These are phyloP conservation scores for Anacardium occidentale DNA, from an alignment of 345 rosid species.

Conservation along the genomic window DNA sequence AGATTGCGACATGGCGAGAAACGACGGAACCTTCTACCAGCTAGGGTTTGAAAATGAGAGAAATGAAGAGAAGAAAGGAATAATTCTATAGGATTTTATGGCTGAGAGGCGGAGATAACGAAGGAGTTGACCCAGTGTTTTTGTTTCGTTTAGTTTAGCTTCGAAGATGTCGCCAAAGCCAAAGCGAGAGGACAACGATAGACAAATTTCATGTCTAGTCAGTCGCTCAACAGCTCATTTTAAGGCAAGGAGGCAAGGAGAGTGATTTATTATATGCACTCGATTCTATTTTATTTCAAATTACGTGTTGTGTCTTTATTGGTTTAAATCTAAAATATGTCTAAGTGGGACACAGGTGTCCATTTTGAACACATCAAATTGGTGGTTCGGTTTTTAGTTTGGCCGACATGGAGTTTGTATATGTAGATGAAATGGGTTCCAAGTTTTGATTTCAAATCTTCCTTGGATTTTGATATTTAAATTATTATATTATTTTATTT, in stretches of 20 bases:
- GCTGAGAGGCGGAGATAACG: conserved; percentile 41
- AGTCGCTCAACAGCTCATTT: not conserved
- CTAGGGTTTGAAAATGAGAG: not conserved
- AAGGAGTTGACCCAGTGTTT: conserved; percentile 16
- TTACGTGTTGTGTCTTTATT: conserved; percentile 7
- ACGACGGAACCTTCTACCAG: not conserved
- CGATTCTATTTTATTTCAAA: not conserved
- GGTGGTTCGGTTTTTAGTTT: not conserved
- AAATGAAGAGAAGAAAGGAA: not conserved
- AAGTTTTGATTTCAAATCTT: no score
- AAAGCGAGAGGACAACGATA: not conserved
- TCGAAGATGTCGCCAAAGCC: conserved; percentile 39
- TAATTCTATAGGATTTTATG: conserved; percentile 2
- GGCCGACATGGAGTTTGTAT: not conserved
- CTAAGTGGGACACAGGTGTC: not conserved
- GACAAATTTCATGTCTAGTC: not conserved
- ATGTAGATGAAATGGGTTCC: not conserved
- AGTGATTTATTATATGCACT: not conserved
- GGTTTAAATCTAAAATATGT: not conserved
- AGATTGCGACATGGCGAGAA: conserved; percentile 58
- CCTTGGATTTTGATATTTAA: no score
- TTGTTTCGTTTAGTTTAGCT: not conserved
- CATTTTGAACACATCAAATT: not conserved
- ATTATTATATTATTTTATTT: no score
- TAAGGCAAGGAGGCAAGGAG: not conserved